Conservation (phyloP, 176 grass and related monocot genomes). For the Triticum urartu region DNA sequence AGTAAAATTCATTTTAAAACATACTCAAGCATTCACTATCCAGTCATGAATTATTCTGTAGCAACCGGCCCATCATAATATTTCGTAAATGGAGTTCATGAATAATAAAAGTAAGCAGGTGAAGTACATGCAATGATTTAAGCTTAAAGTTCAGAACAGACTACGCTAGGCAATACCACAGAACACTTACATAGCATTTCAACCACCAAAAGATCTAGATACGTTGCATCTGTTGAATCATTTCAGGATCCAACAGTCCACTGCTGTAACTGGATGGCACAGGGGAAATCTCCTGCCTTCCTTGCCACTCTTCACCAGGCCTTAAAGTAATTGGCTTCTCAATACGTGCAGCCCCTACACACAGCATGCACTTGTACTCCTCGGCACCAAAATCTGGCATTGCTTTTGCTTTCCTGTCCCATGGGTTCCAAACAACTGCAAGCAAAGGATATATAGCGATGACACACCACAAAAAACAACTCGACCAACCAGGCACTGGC, state of each 20-base stretch:
- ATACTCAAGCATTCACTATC: background rate
- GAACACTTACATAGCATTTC: constrained; percentile 9
- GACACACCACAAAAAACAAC: background rate
- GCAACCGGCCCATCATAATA: background rate
- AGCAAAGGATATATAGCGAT: background rate
- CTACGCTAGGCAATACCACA: background rate
- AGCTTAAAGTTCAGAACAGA: background rate
- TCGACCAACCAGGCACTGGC: background rate
- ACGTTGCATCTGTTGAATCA: constrained; percentile 27
- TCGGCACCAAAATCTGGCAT: constrained; percentile 66
- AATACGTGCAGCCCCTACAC: constrained; percentile 61
- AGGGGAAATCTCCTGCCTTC: constrained; percentile 61
- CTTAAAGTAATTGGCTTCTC: constrained; percentile 69
- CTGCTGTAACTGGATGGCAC: constrained; percentile 76
- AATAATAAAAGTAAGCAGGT: background rate
- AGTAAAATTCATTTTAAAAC: background rate
- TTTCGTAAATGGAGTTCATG: background rate
- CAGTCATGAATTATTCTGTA: background rate
- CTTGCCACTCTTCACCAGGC: constrained; percentile 71
- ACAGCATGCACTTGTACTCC: constrained; percentile 69
- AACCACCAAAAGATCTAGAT: background rate
- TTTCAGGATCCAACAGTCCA: constrained; percentile 55
- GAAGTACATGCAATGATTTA: background rate
- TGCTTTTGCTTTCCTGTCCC: constrained; percentile 75
- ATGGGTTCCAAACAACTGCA: constrained; percentile 82